Base-by-base conservation (phyloP, 768 basidiomycete genomes). In the Tricholoma furcatifolium region DNA sequence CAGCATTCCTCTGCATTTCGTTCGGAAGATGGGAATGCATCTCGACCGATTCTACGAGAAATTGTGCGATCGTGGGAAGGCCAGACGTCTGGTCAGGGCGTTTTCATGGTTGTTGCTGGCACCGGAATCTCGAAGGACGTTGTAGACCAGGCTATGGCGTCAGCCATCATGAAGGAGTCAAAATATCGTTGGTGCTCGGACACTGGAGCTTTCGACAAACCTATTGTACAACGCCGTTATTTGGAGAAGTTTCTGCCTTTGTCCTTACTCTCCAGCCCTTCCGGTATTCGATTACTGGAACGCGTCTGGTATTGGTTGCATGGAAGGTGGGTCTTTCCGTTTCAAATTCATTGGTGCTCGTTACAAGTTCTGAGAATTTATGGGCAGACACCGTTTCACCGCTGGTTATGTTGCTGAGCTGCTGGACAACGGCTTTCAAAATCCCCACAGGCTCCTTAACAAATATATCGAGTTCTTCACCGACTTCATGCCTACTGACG, bases 131-230 rank as follows among this genome's bases (percentile, higher is more conserved):
- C 74, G 11, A 76, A 76, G 59, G 70, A 73, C 47, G 69, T 72
- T 12, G 73, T 78, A 6, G 72, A 75, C 52, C 71, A 71, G 48
- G 74, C 74, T 1, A 74, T 77, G 73, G 68, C 74, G 2, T 74
- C 72, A 6, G 75, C 73, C 1, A 70, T 76, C 43, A 76, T 77
- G 74, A 77, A 77, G 53, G 74, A 74, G 30, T 74, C 74, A 0
- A 63, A 64, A 18, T 76, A 77, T 51, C 71, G 75, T 4, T 74
- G 72, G 73, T 75, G 72, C 54, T 75, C 72, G 0, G 74, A 75
- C 49, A 77, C 74, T 0, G 75, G 75, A 1, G 74, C 73, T 4
- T 77, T 77, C 51, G 73, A 74, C 43, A 54, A 59, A 10, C 50
- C 58, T 45, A 62, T 64, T 6, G 58, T 65, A 14, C 74, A 77